Base-by-base conservation (phyloP, 2,329 filamentous ascomycete genomes). In the Nemania sp. region DNA sequence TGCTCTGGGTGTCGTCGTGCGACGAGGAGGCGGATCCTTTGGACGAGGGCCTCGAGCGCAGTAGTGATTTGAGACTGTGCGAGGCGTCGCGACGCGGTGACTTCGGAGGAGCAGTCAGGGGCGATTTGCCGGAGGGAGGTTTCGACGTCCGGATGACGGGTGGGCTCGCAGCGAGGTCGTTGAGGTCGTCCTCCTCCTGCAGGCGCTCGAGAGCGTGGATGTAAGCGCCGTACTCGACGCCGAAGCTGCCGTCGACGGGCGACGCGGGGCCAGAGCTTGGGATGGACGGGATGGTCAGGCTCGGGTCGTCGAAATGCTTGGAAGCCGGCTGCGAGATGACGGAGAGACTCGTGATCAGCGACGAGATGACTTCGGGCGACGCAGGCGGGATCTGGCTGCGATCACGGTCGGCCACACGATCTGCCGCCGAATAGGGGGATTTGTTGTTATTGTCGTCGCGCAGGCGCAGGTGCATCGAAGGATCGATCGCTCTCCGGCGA, bases 61-160 rank as follows among this genome's bases (percentile, higher is more conserved):
- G 74, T 36, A 89, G 79, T 36, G 80, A 82, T 64, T 80, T 82
- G 37, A 89, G 67, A 11, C 82, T 81, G 36, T 73, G 72, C 2
- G 68, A 64, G 30, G 74, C 70, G 24, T 81, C 80, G 56, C 76
- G 77, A 46, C 72, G 72, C 17, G 78, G 76, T 23, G 75, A 83
- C 48, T 73, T 84, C 54, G 80, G 79, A 0, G 80, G 79, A 0
- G 86, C 82, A n/a, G 87, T 91, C 46, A 89, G 73, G 15, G 85
- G 74, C 22, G 89, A 91, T 64, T 86, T 83, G 49, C 89, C 89
- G 45, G 88, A 90, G 0, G 89, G 89, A 6, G 86, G 88, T 70
- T 92, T 92, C 26, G 90, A 83, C 26, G 92, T 96, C 60, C 88
- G 86, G 63, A 95, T 82, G 49, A 93, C 82, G 15, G 91, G 91